phyloP scores from a whole-genome alignment of 345 rosid species.

The Clausena lansium region DNA sequence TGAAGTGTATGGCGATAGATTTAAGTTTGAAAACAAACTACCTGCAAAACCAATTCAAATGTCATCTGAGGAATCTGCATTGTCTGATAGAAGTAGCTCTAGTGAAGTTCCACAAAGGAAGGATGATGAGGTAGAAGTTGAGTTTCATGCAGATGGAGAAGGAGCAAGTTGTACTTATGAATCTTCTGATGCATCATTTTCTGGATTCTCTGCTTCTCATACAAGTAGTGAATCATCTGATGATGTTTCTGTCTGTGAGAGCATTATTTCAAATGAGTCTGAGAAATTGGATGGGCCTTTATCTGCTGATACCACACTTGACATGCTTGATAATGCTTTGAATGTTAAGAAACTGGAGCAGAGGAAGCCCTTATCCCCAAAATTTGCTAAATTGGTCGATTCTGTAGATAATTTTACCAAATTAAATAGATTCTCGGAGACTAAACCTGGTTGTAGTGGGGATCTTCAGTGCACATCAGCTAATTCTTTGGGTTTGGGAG shows the following conservation, averaged over 20 bases:
- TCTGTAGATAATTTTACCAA: constrained; percentile 45
- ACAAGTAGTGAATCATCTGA: constrained; percentile 61
- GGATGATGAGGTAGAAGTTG: constrained; percentile 40
- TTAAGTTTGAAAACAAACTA: constrained; percentile 30
- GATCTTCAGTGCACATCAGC: constrained; percentile 29
- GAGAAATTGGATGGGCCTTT: constrained; percentile 41
- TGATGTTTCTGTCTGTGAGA: constrained; percentile 62
- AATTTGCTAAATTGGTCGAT: constrained; percentile 66
- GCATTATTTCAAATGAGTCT: constrained; percentile 61
- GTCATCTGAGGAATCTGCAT: constrained; percentile 26
- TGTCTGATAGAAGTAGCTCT: constrained; percentile 33
- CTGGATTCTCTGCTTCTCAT: constrained; percentile 72
- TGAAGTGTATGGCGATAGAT: constrained; percentile 12
- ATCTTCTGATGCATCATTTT: constrained; percentile 58
- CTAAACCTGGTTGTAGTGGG: constrained; percentile 24
- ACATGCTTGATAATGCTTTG: constrained; percentile 32
- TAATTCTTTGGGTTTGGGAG: constrained; percentile 27
- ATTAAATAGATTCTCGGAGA: constrained; percentile 28
- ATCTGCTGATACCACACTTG: constrained; percentile 35
- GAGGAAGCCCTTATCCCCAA: constrained; percentile 56
- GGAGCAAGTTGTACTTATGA: constrained; percentile 45
- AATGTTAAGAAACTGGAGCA: constrained; percentile 35
- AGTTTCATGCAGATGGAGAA: constrained; percentile 40
- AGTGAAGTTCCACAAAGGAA: constrained; percentile 30
- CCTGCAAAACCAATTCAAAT: constrained; percentile 31